Evolutionary conservation across 1,284 basidiomycete species (phyloP), one percentile per base, ranked within the genome.

Genomic region (Fomitopsis betulina): DNA sequence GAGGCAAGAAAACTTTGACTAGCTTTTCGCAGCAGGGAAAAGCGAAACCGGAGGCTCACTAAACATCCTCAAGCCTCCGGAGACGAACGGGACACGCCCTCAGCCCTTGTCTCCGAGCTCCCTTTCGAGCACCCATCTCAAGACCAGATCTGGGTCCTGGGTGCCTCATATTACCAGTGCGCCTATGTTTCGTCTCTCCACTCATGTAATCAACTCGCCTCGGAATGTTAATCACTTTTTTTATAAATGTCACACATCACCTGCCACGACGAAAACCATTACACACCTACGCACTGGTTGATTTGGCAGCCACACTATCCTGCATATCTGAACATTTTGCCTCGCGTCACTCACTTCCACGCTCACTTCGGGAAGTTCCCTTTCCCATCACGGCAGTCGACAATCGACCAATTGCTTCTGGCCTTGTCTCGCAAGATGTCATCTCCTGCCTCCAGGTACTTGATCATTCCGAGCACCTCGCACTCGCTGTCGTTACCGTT

Each of bases 251-350:
- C 54, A 55, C 51, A 54, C 67, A 76, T 38, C 53, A 19, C 5
- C 73, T 76, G 50, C 72, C 72, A 37, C 62, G 68, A 51, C 54
- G 58, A 51, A 63, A 64, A 58, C 66, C 70, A 19, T 63, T 76
- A 5, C 17, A 30, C 8, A 70, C 64, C 1, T 67, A 63, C 58
- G 73, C 72, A 35, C 65, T 77, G 15, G 57, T 77, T 27, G 74
- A 78, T 59, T 72, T 55, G 52, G 73, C 75, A 43, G 71, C 75
- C 21, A 65, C 70, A 1, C 50, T 54, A 4, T 77, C 72, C 4
- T 73, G 69, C 56, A 76, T 77, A 53, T 75, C 72, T 0, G 62
- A 71, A 0, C n/a, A 35, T 17, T 76, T 76, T 55, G 63, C 69
- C 21, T 40, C 60, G 25, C 54, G 66, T 5, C 72, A 76, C 40